phyloP scores from a whole-genome alignment of 305 asterid species.

The Fraxinus ornus region DNA sequence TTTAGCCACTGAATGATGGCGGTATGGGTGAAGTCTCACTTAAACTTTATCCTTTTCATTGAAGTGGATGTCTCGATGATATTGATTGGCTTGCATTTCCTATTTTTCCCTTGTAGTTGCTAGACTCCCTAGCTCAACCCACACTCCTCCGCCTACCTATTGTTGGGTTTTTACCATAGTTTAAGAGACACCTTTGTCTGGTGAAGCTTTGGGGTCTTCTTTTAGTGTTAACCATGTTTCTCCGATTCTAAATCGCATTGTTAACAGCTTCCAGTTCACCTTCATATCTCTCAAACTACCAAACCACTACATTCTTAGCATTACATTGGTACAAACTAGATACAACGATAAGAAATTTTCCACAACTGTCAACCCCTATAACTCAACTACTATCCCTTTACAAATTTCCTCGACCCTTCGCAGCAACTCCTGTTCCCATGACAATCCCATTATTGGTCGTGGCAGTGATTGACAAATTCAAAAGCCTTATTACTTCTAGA shows the following conservation, averaged over 20 bases:
- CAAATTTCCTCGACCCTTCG: neutral
- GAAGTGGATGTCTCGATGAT: neutral
- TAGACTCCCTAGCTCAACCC: neutral
- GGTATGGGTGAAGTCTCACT: neutral
- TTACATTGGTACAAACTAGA: neutral
- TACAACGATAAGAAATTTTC: neutral
- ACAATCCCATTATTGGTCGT: neutral
- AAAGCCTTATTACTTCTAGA: neutral
- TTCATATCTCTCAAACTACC: neutral
- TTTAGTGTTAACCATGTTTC: neutral
- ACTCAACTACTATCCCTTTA: neutral
- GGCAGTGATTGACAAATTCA: neutral
- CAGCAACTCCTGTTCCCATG: neutral
- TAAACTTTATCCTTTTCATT: neutral
- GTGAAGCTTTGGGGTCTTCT: neutral
- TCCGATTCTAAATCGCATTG: neutral
- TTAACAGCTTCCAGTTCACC: neutral
- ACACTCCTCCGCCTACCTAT: too few relatives aligned
- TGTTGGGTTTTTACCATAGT: neutral
- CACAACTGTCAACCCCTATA: neutral
- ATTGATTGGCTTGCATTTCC: neutral
- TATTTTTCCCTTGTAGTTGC: neutral
- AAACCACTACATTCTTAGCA: neutral
- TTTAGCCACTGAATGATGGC: neutral
- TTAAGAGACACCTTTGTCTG: neutral